Conservation (phyloP, 371 early-diverging fungal species). For the Haplosporangium sp. region DNA sequence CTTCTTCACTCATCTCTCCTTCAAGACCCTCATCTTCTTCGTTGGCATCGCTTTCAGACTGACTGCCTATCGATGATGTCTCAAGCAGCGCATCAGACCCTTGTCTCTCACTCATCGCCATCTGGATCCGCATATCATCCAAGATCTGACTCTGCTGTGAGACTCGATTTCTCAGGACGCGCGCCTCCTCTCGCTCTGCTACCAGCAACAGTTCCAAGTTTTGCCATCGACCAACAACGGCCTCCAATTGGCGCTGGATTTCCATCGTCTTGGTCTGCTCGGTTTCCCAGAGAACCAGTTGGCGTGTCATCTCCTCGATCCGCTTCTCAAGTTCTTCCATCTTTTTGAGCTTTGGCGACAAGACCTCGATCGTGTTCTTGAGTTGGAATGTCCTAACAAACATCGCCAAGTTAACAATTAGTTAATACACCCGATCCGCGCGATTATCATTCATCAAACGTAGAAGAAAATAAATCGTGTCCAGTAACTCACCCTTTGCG, state of each 20-base stretch:
- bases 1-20: background rate
- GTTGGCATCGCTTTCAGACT: conserved; percentile 4
- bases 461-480: background rate
- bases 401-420: too few relatives aligned
- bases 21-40: background rate
- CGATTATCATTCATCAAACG: background rate
- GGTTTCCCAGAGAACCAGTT: conserved; percentile 65
- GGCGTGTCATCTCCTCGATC: conserved; percentile 67
- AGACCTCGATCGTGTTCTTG: conserved; percentile 61
- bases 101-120: conserved; percentile 27
- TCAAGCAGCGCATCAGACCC: conserved; percentile 1
- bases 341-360: conserved; percentile 62
- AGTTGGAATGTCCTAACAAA: conserved; percentile 61
- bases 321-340: conserved; percentile 66
- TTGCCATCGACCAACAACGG: conserved; percentile 41
- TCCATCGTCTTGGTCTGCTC: conserved; percentile 48
- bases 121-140: conserved; percentile 54
- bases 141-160: conserved; percentile 52
- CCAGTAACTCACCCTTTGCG: conserved; percentile 36
- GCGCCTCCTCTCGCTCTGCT: conserved; percentile 44
- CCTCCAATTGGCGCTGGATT: conserved; percentile 45
- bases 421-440: background rate
- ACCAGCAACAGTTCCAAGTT: conserved; percentile 44
- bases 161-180: conserved; percentile 29
- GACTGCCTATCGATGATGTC: conserved; percentile 5